Percentiles rank a stretch among this genome's conserved stretches.
Conservation (phyloP, 192 early-diverging fungal species). For the Chytriomyces hyalinus region DNA sequence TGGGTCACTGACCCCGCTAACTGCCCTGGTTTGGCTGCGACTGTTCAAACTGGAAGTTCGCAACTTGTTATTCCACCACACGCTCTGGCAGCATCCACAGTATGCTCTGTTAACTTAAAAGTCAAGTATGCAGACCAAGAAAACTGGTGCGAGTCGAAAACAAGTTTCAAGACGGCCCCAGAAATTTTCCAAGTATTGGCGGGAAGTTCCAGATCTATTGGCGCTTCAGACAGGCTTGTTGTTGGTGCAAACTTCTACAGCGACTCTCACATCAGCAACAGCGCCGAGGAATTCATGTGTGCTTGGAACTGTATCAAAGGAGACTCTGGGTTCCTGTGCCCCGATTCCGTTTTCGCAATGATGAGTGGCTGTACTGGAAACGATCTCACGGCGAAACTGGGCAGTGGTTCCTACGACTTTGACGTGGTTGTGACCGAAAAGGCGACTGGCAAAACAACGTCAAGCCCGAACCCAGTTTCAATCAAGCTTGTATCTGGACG, state of each 20-base stretch:
- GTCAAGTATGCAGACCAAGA: conserved; percentile 22
- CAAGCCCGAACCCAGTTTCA: not conserved
- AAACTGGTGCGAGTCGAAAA: not conserved
- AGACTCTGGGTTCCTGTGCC: conserved; percentile 25
- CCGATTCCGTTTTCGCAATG: not conserved
- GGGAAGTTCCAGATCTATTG: conserved; percentile 26
- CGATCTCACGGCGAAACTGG: conserved; percentile 10
- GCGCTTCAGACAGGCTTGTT: not conserved
- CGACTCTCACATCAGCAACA: not conserved
- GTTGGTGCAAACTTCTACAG: conserved; percentile 21
- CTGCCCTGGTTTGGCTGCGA: conserved; percentile 28
- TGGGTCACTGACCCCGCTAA: conserved; percentile 3
- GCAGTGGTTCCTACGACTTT: conserved; percentile 7
- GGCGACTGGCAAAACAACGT: not conserved
- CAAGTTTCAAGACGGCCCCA: conserved; percentile 18
- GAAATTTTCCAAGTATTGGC: conserved; percentile 34
- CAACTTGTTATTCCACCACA: conserved; percentile 29
- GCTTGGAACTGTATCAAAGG: conserved; percentile 25
- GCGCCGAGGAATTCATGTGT: conserved; percentile 4
- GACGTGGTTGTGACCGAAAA: conserved; percentile 16
- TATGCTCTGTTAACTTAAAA: conserved; percentile 11
- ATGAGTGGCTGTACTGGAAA: conserved; percentile 22
- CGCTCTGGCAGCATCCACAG: conserved; percentile 8
- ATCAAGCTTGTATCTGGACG: conserved; percentile 7
- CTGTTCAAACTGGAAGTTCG: not conserved